Evolutionary conservation across 2,329 filamentous ascomycete genomes (phyloP).

Genomic region (Diaporthe citriasiana): DNA sequence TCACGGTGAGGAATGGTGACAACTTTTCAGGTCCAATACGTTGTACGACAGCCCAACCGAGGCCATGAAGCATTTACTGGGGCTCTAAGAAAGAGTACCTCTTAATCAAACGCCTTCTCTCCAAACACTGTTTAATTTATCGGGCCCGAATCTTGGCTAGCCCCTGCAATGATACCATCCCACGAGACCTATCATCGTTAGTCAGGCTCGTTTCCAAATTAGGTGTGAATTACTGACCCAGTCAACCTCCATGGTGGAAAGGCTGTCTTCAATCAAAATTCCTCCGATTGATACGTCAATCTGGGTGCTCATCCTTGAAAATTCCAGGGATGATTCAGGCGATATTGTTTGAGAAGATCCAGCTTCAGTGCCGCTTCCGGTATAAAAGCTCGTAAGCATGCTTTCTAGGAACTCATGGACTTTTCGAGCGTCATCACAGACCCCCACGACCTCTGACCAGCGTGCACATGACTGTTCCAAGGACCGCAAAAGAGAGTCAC

Average conservation of each 20-base stretch:
- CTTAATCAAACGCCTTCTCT: not conserved
- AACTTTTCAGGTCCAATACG: not conserved
- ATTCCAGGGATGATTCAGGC: slow-evolving; percentile 37
- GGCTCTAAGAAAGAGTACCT: not conserved
- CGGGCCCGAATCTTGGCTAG: slow-evolving; percentile 44
- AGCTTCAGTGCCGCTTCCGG: slow-evolving; percentile 22
- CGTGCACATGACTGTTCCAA: slow-evolving; percentile 41
- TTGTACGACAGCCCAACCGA: too few relatives aligned
- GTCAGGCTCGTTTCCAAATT: not conserved
- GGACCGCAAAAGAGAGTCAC: slow-evolving; percentile 37
- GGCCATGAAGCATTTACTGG: not conserved
- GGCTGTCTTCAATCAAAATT: slow-evolving; percentile 37
- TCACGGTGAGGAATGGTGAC: not conserved
- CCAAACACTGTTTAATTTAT: slow-evolving; percentile 29
- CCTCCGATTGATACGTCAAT: slow-evolving; percentile 22
- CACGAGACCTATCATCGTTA: slow-evolving; percentile 45
- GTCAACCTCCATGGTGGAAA: slow-evolving; percentile 47
- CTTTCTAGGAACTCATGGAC: slow-evolving; percentile 36
- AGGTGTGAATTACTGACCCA: slow-evolving; percentile 45
- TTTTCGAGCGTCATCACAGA: slow-evolving; percentile 42
- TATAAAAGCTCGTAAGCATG: slow-evolving; percentile 41
- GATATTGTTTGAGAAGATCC: slow-evolving; percentile 42
- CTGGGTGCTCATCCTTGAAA: not conserved
- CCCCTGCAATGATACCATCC: slow-evolving; percentile 49
- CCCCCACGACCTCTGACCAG: slow-evolving; percentile 40